A percentile compares a stretch with the other conserved stretches of the same genome.
Evolutionary conservation across 1,139 yeast genomes (phyloP).

Genomic region (Suhomyces choctaworum): DNA sequence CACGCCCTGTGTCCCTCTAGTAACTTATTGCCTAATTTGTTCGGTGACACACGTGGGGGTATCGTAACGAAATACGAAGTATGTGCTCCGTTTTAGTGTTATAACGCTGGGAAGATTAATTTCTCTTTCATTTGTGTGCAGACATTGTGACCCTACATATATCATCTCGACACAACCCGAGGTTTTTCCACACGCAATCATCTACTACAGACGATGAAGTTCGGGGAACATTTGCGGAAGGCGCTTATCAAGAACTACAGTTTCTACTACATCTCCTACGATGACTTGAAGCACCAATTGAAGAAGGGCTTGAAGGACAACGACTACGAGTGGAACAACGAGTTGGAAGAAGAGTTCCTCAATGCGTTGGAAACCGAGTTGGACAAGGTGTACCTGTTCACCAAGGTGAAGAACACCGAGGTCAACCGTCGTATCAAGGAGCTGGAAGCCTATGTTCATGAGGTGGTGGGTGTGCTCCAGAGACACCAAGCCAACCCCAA

Average conservation of each 20-base stretch:
- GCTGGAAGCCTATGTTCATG: slow-evolving; percentile 66
- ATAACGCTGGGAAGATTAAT: too few relatives aligned
- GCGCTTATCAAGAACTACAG: slow-evolving; percentile 81
- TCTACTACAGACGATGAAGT: slow-evolving; percentile 49
- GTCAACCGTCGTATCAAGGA: slow-evolving; percentile 80
- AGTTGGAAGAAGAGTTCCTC: slow-evolving; percentile 78
- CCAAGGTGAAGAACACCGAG: slow-evolving; percentile 83
- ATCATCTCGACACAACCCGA: background rate
- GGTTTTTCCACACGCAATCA: background rate
- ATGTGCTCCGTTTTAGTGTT: too few relatives aligned
- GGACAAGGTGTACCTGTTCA: slow-evolving; percentile 89
- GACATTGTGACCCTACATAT: slow-evolving; percentile 2
- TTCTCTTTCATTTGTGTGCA: too few relatives aligned
- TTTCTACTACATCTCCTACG: slow-evolving; percentile 86
- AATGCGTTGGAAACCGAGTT: slow-evolving; percentile 73
- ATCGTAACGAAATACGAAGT: slow-evolving; percentile 6
- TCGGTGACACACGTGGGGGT: slow-evolving; percentile 9
- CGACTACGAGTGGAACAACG: slow-evolving; percentile 65
- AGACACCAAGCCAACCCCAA: slow-evolving; percentile 18
- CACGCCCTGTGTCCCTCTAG: too few relatives aligned
- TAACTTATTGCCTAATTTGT: too few relatives aligned
- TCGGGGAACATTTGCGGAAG: slow-evolving; percentile 74
- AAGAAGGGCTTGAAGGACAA: slow-evolving; percentile 63
- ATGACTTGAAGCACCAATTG: slow-evolving; percentile 80
- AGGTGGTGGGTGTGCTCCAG: slow-evolving; percentile 52